Evolutionary conservation across 78 protist species (phyloP).

Genomic region (Monocercomonoides exilis): DNA sequence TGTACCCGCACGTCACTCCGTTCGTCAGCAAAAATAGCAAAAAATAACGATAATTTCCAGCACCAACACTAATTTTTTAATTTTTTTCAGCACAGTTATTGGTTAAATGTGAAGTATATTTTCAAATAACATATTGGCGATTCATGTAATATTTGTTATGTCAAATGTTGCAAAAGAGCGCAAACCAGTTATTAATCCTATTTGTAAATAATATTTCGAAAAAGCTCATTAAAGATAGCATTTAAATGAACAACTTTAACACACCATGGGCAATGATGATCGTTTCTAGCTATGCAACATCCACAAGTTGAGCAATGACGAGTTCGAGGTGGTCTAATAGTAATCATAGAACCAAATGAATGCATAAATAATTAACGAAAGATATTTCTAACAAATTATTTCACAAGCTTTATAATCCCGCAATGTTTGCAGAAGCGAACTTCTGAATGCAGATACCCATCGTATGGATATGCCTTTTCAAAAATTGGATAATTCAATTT

Average conservation of each 20-base stretch:
- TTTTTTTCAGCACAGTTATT: no score
- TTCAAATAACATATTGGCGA: no score
- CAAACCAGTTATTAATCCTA: background rate
- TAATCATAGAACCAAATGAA: no score
- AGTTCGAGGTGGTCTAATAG: background rate
- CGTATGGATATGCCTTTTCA: background rate
- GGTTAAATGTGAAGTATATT: no score
- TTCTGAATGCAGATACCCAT: background rate
- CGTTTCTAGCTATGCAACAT: background rate
- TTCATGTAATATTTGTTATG: no score
- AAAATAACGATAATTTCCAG: background rate
- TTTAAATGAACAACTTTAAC: no score
- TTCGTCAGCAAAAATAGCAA: background rate
- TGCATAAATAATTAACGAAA: no score
- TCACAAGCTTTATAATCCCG: background rate
- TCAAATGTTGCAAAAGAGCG: no score
- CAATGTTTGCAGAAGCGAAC: background rate
- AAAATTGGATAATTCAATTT: background rate
- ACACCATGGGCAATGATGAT: constrained; percentile 1
- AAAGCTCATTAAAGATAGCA: no score
- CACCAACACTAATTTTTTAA: no score
- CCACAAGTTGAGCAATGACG: background rate
- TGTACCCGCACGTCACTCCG: background rate
- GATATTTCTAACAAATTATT: background rate
- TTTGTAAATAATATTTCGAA: no score